A percentile compares a stretch with the other conserved stretches of the same genome.
phyloP scores from a whole-genome alignment of 768 basidiomycete species.

The Leccinum obscurum region DNA sequence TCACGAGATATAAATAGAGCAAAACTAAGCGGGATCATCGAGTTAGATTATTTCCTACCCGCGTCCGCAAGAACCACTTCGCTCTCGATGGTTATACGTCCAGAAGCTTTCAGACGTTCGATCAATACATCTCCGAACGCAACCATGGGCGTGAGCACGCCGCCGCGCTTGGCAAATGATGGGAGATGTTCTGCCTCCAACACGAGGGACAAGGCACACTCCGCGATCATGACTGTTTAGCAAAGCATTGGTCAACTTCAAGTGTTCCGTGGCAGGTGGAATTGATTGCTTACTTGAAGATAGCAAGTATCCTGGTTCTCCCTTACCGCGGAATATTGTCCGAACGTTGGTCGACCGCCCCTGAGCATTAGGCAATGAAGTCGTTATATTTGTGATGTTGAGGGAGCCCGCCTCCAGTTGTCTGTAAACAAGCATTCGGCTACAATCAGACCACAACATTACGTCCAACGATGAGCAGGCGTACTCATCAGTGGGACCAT shows the following conservation, averaged over 20 bases:
- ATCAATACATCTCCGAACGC: constrained; percentile 80
- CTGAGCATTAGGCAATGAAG: constrained; percentile 47
- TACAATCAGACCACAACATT: constrained; percentile 6
- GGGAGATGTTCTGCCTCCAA: constrained; percentile 59
- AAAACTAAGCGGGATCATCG: neutral
- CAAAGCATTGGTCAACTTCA: constrained; percentile 4
- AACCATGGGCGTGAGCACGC: constrained; percentile 79
- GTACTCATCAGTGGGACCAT: constrained; percentile 66
- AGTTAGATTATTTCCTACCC: constrained; percentile 7
- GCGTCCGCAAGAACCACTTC: constrained; percentile 33
- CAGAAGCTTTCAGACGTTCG: constrained; percentile 60
- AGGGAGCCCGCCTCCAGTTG: constrained; percentile 59
- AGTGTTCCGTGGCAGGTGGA: neutral
- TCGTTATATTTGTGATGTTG: constrained; percentile 68
- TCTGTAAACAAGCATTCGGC: constrained; percentile 34
- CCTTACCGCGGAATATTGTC: constrained; percentile 60
- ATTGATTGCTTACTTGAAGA: constrained; percentile 7
- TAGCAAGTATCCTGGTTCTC: constrained; percentile 71
- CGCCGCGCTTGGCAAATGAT: constrained; percentile 59
- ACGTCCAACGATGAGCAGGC: neutral
- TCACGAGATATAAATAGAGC: neutral
- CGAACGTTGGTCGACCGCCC: constrained; percentile 48
- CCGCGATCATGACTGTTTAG: constrained; percentile 68
- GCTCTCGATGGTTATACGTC: constrained; percentile 57
- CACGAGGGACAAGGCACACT: constrained; percentile 73